A percentile compares a stretch with the other conserved stretches of the same genome.
These are phyloP conservation scores for Mitragyna speciosa DNA, from an alignment of 257 asterid species.

Conservation along the genomic window DNA sequence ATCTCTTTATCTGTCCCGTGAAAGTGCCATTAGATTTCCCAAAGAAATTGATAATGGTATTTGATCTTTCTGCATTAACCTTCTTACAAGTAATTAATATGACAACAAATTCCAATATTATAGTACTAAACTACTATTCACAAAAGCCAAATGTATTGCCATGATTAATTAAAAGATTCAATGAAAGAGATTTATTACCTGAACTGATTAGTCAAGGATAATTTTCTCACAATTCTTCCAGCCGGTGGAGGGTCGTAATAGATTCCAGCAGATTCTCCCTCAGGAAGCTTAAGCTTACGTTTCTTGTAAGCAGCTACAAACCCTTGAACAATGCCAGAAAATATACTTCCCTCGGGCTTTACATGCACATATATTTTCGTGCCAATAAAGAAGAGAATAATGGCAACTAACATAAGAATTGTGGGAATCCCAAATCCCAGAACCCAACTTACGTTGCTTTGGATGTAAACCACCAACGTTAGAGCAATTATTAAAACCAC, in stretches of 20 bases:
- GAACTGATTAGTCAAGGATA: conserved; percentile 46
- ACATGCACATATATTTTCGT: conserved; percentile 54
- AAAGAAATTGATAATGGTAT: neutral
- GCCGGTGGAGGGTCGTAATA: conserved; percentile 55
- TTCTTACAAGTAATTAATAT: neutral
- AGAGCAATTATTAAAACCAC: conserved; percentile 54
- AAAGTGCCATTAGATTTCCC: neutral
- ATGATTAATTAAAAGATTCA: neutral
- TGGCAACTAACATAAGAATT: conserved; percentile 50
- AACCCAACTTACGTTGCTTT: conserved; percentile 68
- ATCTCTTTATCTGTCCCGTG: too few relatives aligned
- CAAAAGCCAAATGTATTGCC: neutral
- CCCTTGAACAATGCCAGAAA: conserved; percentile 53
- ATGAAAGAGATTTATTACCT: conserved; percentile 32
- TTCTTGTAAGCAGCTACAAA: conserved; percentile 54
- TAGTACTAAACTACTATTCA: neutral
- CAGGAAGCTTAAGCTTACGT: conserved; percentile 45
- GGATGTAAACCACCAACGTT: conserved; percentile 74
- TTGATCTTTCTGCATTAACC: neutral
- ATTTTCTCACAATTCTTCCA: conserved; percentile 35
- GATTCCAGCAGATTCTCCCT: conserved; percentile 6
- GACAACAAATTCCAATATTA: neutral
- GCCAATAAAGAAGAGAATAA: conserved; percentile 56
- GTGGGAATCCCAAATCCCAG: conserved; percentile 67
- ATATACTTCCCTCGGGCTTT: conserved; percentile 71